Evolutionary conservation across 352 stramenopile genomes (phyloP).

Genomic region (Phytophthora rubi): DNA sequence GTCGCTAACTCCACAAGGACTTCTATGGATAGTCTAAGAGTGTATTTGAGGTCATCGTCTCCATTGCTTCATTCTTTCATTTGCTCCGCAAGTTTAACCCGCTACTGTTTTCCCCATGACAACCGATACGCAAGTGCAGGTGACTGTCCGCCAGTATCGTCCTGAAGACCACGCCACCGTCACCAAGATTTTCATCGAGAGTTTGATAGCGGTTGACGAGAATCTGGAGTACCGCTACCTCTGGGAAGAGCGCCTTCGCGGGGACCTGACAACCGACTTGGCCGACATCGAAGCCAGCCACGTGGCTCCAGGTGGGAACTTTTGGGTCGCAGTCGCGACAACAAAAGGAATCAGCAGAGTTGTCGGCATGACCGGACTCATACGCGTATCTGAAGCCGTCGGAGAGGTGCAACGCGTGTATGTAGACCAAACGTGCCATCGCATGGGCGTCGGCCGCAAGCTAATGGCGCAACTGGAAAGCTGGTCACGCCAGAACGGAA

Average conservation of each 20-base stretch:
- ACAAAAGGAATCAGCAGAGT: constrained; percentile 9
- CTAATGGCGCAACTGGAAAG: constrained; percentile 23
- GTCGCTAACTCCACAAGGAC: too few relatives aligned
- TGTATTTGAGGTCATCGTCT: too few relatives aligned
- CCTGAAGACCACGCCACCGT: constrained; percentile 29
- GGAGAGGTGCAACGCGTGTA: constrained; percentile 34
- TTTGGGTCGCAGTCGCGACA: constrained; percentile 30
- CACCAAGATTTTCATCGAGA: constrained; percentile 29
- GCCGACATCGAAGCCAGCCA: constrained; percentile 29
- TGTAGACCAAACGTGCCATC: constrained; percentile 30
- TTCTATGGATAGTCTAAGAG: too few relatives aligned
- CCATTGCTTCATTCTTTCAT: too few relatives aligned
- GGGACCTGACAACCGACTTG: constrained; percentile 25
- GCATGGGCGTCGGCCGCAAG: constrained; percentile 31
- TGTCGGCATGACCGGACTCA: constrained; percentile 34
- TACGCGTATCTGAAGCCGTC: constrained; percentile 18
- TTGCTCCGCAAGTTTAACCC: too few relatives aligned
- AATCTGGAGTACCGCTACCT: constrained; percentile 26
- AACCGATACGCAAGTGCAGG: not conserved
- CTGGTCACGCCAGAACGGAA: constrained; percentile 24
- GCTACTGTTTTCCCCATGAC: not conserved
- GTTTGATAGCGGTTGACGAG: constrained; percentile 13
- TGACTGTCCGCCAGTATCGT: constrained; percentile 13
- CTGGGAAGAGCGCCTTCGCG: constrained; percentile 29
- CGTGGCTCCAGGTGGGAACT: constrained; percentile 30